Evolutionary conservation across 2,329 filamentous ascomycete genomes (phyloP).

Genomic region (Colletotrichum cereale): DNA sequence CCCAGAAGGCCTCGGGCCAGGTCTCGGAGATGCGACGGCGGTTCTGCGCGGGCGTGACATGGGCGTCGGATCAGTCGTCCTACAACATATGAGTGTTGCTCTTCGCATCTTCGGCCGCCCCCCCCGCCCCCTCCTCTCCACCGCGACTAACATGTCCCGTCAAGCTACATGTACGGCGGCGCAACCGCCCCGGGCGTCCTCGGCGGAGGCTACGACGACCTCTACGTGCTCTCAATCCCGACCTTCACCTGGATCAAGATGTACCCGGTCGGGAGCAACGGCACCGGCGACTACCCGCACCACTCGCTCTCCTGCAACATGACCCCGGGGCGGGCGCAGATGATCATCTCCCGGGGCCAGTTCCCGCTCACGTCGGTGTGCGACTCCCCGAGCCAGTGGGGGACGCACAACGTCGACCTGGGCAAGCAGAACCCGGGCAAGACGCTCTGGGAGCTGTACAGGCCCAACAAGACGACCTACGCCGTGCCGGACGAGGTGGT

Average conservation of each 20-base stretch:
- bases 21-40: slow-evolving; percentile 65
- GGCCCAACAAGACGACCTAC: slow-evolving; percentile 63
- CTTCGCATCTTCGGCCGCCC: background rate
- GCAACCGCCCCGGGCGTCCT: slow-evolving; percentile 56
- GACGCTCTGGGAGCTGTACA: slow-evolving; percentile 64
- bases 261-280: slow-evolving; percentile 57
- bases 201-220: slow-evolving; percentile 69
- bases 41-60: slow-evolving; percentile 72
- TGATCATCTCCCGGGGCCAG: slow-evolving; percentile 73
- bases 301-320: slow-evolving; percentile 71
- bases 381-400: slow-evolving; percentile 65
- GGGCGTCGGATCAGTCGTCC: slow-evolving; percentile 69
- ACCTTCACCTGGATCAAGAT: slow-evolving; percentile 74
- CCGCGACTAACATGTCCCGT: slow-evolving; percentile 12
- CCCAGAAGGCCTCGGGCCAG: slow-evolving; percentile 66
- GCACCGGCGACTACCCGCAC: slow-evolving; percentile 59
- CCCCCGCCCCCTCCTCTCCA: too few relatives aligned
- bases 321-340: slow-evolving; percentile 65
- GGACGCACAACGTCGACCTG: slow-evolving; percentile 68
- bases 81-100: slow-evolving; percentile 70
- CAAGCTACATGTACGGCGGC: slow-evolving; percentile 73
- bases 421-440: slow-evolving; percentile 61
- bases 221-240: slow-evolving; percentile 72
- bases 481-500: slow-evolving; percentile 65
- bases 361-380: slow-evolving; percentile 64